Evolutionary conservation across 169 alveolate species (phyloP).

Genomic region (Eimeria tenella): DNA sequence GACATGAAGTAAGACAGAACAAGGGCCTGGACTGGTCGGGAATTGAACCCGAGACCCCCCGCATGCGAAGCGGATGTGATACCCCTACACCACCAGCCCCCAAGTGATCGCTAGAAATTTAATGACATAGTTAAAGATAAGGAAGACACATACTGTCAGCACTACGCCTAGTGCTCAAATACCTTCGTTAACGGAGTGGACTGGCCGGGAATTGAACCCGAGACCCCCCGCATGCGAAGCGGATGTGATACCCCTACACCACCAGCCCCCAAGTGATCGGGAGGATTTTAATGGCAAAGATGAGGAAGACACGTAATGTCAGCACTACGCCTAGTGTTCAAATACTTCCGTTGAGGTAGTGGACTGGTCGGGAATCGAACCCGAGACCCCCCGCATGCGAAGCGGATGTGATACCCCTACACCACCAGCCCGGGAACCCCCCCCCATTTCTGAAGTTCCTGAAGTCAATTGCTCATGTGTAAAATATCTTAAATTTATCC

Average conservation of each 20-base stretch:
- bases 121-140: no score
- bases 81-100: constrained; percentile 91
- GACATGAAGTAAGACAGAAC: no score
- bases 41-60: constrained; percentile 90
- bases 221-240: constrained; percentile 90
- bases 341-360: not conserved
- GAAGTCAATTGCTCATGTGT: no score
- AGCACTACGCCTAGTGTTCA: no score
- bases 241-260: constrained; percentile 91
- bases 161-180: no score
- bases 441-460: no score
- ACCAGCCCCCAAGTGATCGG: no score
- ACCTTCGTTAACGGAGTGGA: constrained; percentile 67
- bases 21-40: constrained; percentile 88
- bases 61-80: constrained; percentile 90
- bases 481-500: no score
- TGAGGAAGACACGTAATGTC: no score
- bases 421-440: constrained; percentile 85
- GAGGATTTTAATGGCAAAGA: no score
- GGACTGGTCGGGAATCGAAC: constrained; percentile 90
- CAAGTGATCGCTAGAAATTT: no score
- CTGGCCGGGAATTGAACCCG: constrained; percentile 90
- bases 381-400: constrained; percentile 90
- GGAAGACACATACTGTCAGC: no score
- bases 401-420: constrained; percentile 90